phyloP scores from a whole-genome alignment of 768 basidiomycete species.

The Tylopilus felleus region DNA sequence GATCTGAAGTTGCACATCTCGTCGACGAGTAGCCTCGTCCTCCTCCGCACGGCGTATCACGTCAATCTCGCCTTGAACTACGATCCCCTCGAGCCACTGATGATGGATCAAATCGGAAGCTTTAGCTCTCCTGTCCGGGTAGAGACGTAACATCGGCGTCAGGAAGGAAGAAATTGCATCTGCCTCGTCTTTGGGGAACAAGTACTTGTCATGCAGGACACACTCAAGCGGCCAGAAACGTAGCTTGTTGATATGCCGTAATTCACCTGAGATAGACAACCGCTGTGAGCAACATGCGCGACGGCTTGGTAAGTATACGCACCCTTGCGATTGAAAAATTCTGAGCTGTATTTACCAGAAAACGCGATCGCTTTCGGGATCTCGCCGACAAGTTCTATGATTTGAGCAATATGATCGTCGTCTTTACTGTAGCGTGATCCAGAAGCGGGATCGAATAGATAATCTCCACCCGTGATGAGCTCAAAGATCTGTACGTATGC shows the following conservation, averaged over 20 bases:
- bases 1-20: constrained; percentile 11
- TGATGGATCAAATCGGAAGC: constrained; percentile 86
- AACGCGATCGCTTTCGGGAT: constrained; percentile 81
- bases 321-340: constrained; percentile 98
- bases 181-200: constrained; percentile 81
- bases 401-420: constrained; percentile 96
- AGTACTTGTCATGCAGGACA: constrained; percentile 92
- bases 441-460: constrained; percentile 95
- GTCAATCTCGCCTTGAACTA: constrained; percentile 90
- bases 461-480: constrained; percentile 93
- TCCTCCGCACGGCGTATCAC: constrained; percentile 64
- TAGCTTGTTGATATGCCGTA: constrained; percentile 91
- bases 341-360: constrained; percentile 87
- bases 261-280: constrained; percentile 51
- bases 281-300: constrained; percentile 9
- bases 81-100: constrained; percentile 79
- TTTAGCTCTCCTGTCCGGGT: constrained; percentile 84
- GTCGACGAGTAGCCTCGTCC: constrained; percentile 37
- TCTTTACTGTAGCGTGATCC: constrained; percentile 95
- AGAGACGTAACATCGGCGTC: constrained; percentile 84
- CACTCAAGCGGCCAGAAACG: constrained; percentile 85
- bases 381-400: constrained; percentile 93
- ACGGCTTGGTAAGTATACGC: constrained; percentile 18
- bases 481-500: constrained; percentile 71
- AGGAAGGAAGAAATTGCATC: constrained; percentile 79